Percentiles rank a stretch among this genome's conserved stretches.
Conservation (phyloP, 2,329 filamentous ascomycete species). For the Verticillium tricorpus region DNA sequence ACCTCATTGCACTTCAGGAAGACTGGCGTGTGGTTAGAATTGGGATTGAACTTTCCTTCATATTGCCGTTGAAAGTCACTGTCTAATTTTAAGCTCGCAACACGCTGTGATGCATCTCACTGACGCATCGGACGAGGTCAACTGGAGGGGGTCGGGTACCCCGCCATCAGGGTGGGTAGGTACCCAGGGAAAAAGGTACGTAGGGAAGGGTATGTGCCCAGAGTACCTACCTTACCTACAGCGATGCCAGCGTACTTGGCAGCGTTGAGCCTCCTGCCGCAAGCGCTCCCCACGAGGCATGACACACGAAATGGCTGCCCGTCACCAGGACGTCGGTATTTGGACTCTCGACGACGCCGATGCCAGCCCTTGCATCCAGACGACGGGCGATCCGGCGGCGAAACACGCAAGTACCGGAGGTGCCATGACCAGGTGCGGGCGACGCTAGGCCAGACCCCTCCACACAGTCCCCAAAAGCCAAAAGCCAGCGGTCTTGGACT, state of each 20-base stretch:
- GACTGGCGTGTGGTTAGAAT: background rate
- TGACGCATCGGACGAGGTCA: background rate
- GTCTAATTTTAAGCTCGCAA: background rate
- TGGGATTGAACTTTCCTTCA: background rate
- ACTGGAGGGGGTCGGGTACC: background rate
- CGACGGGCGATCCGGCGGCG: background rate
- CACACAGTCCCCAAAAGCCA: conserved; percentile 2
- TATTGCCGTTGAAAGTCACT: background rate
- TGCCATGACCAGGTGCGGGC: background rate
- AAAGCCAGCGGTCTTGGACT: conserved; percentile 5
- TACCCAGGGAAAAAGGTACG: no score
- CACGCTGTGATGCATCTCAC: background rate
- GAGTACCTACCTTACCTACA: no score
- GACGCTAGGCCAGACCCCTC: background rate
- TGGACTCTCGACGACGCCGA: background rate
- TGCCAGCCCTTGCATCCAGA: background rate
- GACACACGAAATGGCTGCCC: background rate
- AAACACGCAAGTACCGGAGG: background rate
- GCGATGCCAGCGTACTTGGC: background rate
- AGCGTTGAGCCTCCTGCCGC: background rate
- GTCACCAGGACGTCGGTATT: background rate
- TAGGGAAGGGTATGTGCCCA: no score
- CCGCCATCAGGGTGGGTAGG: background rate
- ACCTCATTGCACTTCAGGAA: background rate
- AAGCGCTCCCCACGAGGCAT: background rate